phyloP scores from a whole-genome alignment of 1,284 basidiomycete genomes.

The Flammula alnicola region DNA sequence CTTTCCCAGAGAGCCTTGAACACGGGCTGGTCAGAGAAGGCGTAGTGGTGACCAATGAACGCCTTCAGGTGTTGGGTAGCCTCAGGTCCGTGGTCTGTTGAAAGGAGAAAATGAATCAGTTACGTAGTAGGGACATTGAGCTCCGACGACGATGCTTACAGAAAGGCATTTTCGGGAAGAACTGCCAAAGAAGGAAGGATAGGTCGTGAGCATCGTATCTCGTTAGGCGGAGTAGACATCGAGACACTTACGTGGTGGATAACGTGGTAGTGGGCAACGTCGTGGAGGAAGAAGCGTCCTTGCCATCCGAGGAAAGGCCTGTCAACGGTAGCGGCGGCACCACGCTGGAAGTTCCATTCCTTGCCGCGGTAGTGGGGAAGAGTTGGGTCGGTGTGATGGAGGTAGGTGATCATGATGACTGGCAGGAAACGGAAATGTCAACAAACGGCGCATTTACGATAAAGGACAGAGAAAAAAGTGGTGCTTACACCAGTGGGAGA shows the following conservation, averaged over 20 bases:
- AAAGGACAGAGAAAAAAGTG: conserved; percentile 2
- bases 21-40: conserved; percentile 48
- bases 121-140: too few relatives aligned
- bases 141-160: conserved; percentile 34
- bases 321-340: conserved; percentile 55
- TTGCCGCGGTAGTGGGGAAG: conserved; percentile 62
- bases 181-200: conserved; percentile 31
- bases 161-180: conserved; percentile 58
- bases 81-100: conserved; percentile 50
- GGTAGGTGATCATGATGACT: conserved; percentile 61
- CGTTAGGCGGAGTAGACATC: too few relatives aligned
- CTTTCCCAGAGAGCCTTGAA: conserved; percentile 61
- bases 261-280: conserved; percentile 53
- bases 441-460: not conserved
- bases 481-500: conserved; percentile 64
- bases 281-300: conserved; percentile 60
- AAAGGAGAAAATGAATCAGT: conserved; percentile 7
- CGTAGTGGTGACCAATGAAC: conserved; percentile 59
- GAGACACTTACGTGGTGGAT: conserved; percentile 51
- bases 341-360: conserved; percentile 55
- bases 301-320: conserved; percentile 55
- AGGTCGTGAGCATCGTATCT: not conserved
- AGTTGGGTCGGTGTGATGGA: conserved; percentile 56
- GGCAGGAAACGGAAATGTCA: conserved; percentile 3
- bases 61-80: conserved; percentile 55